Base-by-base conservation (phyloP, 306 rosid genomes). In the Gillenia trifoliata region DNA sequence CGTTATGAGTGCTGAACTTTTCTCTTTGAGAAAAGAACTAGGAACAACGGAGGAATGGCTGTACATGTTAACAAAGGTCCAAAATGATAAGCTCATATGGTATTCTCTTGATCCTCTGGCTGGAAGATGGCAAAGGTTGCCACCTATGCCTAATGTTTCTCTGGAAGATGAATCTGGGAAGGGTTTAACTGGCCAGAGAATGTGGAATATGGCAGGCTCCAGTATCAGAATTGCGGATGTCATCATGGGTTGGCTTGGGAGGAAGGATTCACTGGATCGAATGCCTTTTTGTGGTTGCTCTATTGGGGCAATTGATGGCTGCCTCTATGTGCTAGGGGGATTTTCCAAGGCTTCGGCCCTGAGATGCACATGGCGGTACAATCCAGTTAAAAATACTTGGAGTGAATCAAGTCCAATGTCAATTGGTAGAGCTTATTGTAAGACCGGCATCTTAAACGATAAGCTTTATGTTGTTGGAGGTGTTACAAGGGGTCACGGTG, bases 381-480 rank as follows among this genome's bases (percentile, higher is more conserved):
- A 91, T 73, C 94, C 96, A 0, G 67, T 87, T 33, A 80, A 69
- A 78, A 89, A 91, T 79, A 34, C 73, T 4, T 94, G 98, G 98
- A 85, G 75, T 68, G 93, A 89, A 83, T 83, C 83, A 56, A 77
- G 79, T 74, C 77, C 98, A 3, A 91, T 91, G 98, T 87, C 96
- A 11, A 86, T 83, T 0, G 95, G 97, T 54, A 82, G 97, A 75
- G 98, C 98, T 4, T 93, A 93, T 68, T 84, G 90, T 77, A 93
- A 93, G 86, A 93, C 98, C 19, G 91, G 93, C 38, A 81, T 89
- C 70, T 82, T 93, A 76, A 88, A 88, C 55, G 74, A 88, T 80
- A 93, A 88, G 83, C 97, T 93, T 75, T 93, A 91, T 85, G 96
- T 86, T 62, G 94, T 91, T 82, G 98, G 98, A 75, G 98, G 96